Evolutionary conservation across 257 asterid species (phyloP), one percentile per base, ranked within the genome.

Genomic region (Nicotiana otophora): DNA sequence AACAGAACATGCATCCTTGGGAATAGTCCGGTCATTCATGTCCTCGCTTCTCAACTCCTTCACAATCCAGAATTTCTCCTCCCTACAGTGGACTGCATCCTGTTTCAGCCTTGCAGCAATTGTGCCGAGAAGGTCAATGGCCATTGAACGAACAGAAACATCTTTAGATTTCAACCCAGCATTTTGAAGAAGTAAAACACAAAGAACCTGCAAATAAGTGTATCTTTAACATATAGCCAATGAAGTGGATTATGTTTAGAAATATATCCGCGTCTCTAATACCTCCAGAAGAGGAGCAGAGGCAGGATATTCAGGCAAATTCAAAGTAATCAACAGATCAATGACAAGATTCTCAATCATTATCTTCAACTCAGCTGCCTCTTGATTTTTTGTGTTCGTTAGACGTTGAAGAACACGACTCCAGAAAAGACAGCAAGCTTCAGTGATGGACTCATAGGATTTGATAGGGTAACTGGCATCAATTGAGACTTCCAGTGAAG

Each of bases 71-170:
- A 90, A 94, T 81, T 86, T 91, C 77, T 94, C 97, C 85, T 87
- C 88, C 88, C 89, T 90, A 84, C 91, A 91, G 51, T 89, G 83
- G 66, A 89, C 92, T 67, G 97, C 98, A 85, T 96, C 99, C 78
- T 89, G 94, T 87, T 96, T 96, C 89, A 96, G 87, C 90, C 99
- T 91, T 53, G 99, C 97, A 82, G 97, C 99, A 87, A 96, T 91
- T 60, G 98, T 93, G 70, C 99, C 99, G 87, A 96, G 97, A 84
- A 96, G 94, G 87, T 96, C 99, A 90, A 96, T 96, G 88, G 98
- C 98, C 98, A 96, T 92, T 55, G 97, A 91, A 66, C 98, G 93
- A 86, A 97, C 98, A 67, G 92, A 87, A 84, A 85, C 89, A 85
- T 96, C 99, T 89, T 96, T 96, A 30, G 99, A 94, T 87, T 94